Evolutionary conservation across 345 rosid species (phyloP).

Genomic region (Gossypium turneri): DNA sequence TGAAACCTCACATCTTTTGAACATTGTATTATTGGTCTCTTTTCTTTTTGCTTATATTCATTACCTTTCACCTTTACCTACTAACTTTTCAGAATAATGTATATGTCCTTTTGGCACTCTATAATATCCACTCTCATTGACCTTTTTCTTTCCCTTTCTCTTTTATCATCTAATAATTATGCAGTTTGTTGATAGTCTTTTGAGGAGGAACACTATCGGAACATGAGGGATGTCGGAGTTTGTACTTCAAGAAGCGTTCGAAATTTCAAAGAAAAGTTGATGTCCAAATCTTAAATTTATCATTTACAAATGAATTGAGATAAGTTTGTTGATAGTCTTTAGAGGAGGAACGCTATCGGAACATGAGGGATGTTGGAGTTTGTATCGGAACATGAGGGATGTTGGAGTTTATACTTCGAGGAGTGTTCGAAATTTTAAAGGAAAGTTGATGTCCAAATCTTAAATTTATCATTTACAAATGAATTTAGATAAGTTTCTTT

Average conservation of each 20-base stretch:
- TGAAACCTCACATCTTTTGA: not conserved
- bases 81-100: not conserved
- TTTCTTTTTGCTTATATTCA: not conserved
- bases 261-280: not conserved
- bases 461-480: not conserved
- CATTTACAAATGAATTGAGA: not conserved
- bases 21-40: not conserved
- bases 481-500: not conserved
- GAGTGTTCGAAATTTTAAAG: not conserved
- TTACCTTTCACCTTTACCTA: not conserved
- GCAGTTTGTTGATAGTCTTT: not conserved
- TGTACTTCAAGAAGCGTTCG: no score
- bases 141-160: not conserved
- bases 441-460: not conserved
- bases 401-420: not conserved
- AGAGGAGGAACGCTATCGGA: not conserved
- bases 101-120: not conserved
- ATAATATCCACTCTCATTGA: not conserved
- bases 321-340: not conserved
- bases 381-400: no score
- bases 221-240: not conserved
- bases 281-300: not conserved
- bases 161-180: constrained; percentile 1
- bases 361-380: no score
- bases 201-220: not conserved